Percentiles rank a stretch among this genome's conserved stretches.
Evolutionary conservation across 208 protist genomes (phyloP).

Genomic region (Acanthamoeba royreba): DNA sequence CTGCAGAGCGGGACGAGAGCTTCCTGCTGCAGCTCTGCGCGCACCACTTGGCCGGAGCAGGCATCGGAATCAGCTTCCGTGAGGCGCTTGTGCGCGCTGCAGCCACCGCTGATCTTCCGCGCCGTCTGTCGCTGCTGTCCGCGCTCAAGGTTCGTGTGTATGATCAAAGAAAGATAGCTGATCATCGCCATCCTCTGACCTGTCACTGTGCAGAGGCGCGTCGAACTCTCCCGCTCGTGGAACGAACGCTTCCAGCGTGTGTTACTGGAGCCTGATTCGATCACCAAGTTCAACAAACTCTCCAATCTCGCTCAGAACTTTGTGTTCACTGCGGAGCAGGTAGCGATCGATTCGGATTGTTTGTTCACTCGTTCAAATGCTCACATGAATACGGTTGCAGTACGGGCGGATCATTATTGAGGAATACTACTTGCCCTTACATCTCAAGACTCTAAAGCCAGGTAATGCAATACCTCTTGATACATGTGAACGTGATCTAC

Average conservation of each 20-base stretch:
- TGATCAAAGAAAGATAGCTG: too few species aligned
- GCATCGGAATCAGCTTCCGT: background rate
- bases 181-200: too few species aligned
- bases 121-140: background rate
- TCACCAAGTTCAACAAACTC: slow-evolving; percentile 32
- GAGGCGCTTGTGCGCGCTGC: background rate
- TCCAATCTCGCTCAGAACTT: slow-evolving; percentile 20
- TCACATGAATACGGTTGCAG: background rate
- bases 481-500: background rate
- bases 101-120: background rate
- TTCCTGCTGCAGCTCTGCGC: background rate
- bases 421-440: slow-evolving; percentile 2
- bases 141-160: background rate
- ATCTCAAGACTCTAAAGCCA: slow-evolving; percentile 8
- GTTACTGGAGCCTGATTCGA: background rate
- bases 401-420: slow-evolving; percentile 42
- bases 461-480: background rate
- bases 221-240: background rate
- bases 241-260: slow-evolving; percentile 36
- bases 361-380: background rate
- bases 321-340: slow-evolving; percentile 39
- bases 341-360: background rate
- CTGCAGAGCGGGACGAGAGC: background rate
- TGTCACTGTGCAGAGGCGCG: background rate
- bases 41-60: background rate